A percentile compares a stretch with the other conserved stretches of the same genome.
Evolutionary conservation across 768 basidiomycete genomes (phyloP).

Genomic region (Leccinellum albellum): DNA sequence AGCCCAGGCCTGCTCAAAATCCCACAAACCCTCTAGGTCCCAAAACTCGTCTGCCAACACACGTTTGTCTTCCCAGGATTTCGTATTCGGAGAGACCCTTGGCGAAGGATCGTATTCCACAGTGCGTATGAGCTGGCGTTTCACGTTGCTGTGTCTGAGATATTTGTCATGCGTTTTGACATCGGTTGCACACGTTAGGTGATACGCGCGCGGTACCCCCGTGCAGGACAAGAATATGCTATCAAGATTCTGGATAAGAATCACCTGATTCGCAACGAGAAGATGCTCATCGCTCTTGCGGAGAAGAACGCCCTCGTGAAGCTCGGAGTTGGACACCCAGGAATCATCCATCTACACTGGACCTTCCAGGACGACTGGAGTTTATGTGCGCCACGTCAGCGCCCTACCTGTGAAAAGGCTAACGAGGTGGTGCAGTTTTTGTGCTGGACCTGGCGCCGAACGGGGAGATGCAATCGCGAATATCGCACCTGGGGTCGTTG

Average conservation of each 20-base stretch:
- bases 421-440: slow-evolving; percentile 50
- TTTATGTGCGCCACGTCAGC: slow-evolving; percentile 57
- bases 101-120: slow-evolving; percentile 86
- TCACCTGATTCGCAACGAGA: slow-evolving; percentile 75
- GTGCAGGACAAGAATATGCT: slow-evolving; percentile 64
- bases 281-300: slow-evolving; percentile 69
- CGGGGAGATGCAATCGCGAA: slow-evolving; percentile 72
- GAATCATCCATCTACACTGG: slow-evolving; percentile 76
- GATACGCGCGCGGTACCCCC: slow-evolving; percentile 47
- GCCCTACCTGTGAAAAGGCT: background rate
- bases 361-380: slow-evolving; percentile 84
- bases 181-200: slow-evolving; percentile 40
- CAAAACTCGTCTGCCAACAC: slow-evolving; percentile 46
- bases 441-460: slow-evolving; percentile 74
- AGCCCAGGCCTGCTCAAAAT: slow-evolving; percentile 35
- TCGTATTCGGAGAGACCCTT: slow-evolving; percentile 65
- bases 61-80: slow-evolving; percentile 53
- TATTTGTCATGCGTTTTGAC: background rate
- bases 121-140: slow-evolving; percentile 39
- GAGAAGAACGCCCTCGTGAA: slow-evolving; percentile 77
- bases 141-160: slow-evolving; percentile 4
- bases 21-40: slow-evolving; percentile 36
- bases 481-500: slow-evolving; percentile 78
- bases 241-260: slow-evolving; percentile 83
- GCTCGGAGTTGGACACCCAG: slow-evolving; percentile 67